Evolutionary conservation across 768 basidiomycete species (phyloP).

Genomic region (Suillus discolor): DNA sequence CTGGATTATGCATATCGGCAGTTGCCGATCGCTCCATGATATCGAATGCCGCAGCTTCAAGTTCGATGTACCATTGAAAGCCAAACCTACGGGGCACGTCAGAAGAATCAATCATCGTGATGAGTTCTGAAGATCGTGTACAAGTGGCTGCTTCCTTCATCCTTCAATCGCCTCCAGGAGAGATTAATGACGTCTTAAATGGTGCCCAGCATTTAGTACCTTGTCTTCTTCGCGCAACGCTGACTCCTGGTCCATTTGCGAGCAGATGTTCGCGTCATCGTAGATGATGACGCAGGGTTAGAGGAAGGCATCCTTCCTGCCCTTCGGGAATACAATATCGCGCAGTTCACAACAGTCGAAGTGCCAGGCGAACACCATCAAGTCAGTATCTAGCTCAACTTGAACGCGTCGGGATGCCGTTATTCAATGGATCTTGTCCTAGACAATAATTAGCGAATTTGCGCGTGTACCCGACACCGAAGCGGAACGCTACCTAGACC

Average conservation of each 20-base stretch:
- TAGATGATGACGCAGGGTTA: constrained; percentile 83
- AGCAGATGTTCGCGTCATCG: constrained; percentile 87
- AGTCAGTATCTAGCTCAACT: constrained; percentile 45
- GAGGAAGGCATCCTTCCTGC: constrained; percentile 78
- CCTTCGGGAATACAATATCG: constrained; percentile 81
- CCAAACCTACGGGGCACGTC: background rate
- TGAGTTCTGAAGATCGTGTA: constrained; percentile 68
- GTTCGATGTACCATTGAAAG: background rate
- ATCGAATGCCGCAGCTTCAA: background rate
- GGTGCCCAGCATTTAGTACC: constrained; percentile 46
- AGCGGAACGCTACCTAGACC: constrained; percentile 81
- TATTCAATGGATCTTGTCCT: constrained; percentile 9
- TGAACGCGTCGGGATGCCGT: background rate
- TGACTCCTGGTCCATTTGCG: constrained; percentile 15
- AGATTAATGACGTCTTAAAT: constrained; percentile 95
- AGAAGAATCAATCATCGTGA: constrained; percentile 24
- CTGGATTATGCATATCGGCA: constrained; percentile 1
- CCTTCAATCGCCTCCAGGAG: constrained; percentile 90
- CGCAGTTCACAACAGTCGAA: constrained; percentile 86
- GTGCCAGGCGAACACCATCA: constrained; percentile 78
- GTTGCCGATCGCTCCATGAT: constrained; percentile 1
- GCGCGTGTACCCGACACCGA: constrained; percentile 51
- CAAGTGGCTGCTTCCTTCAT: constrained; percentile 77
- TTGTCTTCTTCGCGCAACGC: constrained; percentile 8
- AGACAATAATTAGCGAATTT: constrained; percentile 84